A percentile compares a stretch with the other conserved stretches of the same genome.
Evolutionary conservation across 2,329 filamentous ascomycete species (phyloP).

Genomic region (Fusarium foetens): DNA sequence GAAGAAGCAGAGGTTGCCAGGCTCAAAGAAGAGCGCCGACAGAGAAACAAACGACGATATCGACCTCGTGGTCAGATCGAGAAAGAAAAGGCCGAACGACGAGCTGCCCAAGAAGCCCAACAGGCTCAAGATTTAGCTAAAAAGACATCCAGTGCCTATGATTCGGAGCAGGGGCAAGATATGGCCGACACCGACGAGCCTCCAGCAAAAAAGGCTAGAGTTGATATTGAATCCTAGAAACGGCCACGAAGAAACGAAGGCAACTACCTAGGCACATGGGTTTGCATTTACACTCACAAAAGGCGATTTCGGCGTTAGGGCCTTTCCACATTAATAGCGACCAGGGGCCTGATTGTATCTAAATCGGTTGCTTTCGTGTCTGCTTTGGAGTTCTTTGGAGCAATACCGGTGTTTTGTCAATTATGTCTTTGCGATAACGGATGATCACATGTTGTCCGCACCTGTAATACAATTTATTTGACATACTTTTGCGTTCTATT

Average conservation of each 20-base stretch:
- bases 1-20: constrained; percentile 26
- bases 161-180: not conserved
- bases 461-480: not conserved
- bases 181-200: not conserved
- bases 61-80: constrained; percentile 32
- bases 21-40: constrained; percentile 33
- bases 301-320: not conserved
- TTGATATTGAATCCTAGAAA: not conserved
- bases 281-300: not conserved
- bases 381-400: not conserved
- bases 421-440: not conserved
- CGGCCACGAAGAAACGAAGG: not conserved
- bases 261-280: not conserved
- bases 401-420: not conserved
- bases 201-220: not conserved
- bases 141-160: not conserved
- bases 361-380: not conserved
- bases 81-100: constrained; percentile 29
- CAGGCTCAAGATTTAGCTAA: not conserved
- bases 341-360: not conserved
- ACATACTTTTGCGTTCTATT: not conserved
- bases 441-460: not conserved
- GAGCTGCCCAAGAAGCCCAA: constrained; percentile 15
- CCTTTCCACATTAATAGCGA: not conserved
- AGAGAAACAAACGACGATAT: constrained; percentile 41